Percentiles rank a stretch among this genome's conserved stretches.
Evolutionary conservation across 2,329 filamentous ascomycete genomes (phyloP).

Genomic region (Rosellinia necatrix): DNA sequence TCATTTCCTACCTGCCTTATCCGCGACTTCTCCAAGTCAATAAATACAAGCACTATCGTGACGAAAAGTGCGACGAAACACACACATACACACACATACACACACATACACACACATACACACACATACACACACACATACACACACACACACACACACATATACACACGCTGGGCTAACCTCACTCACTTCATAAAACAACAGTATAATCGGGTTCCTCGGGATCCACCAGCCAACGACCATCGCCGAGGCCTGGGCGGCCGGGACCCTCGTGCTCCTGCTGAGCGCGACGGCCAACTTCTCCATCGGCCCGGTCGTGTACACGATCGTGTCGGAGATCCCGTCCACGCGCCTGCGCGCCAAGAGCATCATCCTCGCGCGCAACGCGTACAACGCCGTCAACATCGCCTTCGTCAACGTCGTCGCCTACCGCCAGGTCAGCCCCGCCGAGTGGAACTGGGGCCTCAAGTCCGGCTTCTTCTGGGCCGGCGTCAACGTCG

Average conservation of each 20-base stretch:
- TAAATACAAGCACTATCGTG: background rate
- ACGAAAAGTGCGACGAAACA: no score
- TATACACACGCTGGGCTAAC: conserved; percentile 12
- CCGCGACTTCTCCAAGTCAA: no score
- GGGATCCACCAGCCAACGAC: conserved; percentile 43
- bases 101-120: background rate
- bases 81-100: background rate
- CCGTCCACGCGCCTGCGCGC: conserved; percentile 50
- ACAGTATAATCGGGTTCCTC: conserved; percentile 40
- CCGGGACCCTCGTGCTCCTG: conserved; percentile 49
- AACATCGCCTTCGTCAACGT: conserved; percentile 48
- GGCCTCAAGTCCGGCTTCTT: conserved; percentile 47
- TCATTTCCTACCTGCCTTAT: background rate
- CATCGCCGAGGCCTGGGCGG: conserved; percentile 48
- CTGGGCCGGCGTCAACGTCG: conserved; percentile 45
- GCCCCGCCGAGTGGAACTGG: conserved; percentile 44
- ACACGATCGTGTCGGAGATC: conserved; percentile 53
- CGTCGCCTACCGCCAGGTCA: conserved; percentile 45
- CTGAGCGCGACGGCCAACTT: conserved; percentile 50
- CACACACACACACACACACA: background rate
- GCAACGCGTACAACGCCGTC: conserved; percentile 50
- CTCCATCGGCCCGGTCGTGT: conserved; percentile 52
- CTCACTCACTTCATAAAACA: background rate
- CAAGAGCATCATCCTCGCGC: conserved; percentile 52
- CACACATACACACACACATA: background rate